phyloP scores from a whole-genome alignment of 1,284 basidiomycete genomes.

The Trichosporon sp. region DNA sequence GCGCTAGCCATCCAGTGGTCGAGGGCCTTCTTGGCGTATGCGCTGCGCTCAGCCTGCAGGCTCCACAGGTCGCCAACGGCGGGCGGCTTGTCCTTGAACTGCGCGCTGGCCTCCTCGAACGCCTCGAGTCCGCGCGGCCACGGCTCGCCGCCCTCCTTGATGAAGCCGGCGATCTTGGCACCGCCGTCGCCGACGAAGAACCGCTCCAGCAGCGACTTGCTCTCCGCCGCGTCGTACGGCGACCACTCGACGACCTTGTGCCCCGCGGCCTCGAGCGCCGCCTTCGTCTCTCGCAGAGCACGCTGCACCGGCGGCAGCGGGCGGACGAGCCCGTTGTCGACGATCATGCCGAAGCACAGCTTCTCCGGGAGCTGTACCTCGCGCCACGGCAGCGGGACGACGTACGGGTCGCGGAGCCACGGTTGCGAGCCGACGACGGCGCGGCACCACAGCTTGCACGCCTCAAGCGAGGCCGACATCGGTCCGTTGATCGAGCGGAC shows the following conservation, averaged over 20 bases:
- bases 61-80: conserved; percentile 34
- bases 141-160: conserved; percentile 30
- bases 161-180: conserved; percentile 30
- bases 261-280: conserved; percentile 61
- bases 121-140: conserved; percentile 30
- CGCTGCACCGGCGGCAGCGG: conserved; percentile 68
- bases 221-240: conserved; percentile 22
- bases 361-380: conserved; percentile 60
- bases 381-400: conserved; percentile 62
- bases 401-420: conserved; percentile 65
- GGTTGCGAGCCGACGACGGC: conserved; percentile 53
- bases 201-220: conserved; percentile 24
- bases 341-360: conserved; percentile 55
- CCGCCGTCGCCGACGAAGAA: conserved; percentile 43
- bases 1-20: conserved; percentile 33
- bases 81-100: conserved; percentile 14
- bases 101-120: conserved; percentile 25
- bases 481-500: conserved; percentile 69
- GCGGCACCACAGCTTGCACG: conserved; percentile 59
- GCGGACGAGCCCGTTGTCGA: conserved; percentile 58
- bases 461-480: conserved; percentile 58
- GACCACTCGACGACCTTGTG: conserved; percentile 56
- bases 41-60: conserved; percentile 29
- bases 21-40: conserved; percentile 30
- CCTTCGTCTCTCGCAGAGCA: conserved; percentile 59